Evolutionary conservation across 106 monocot genomes (phyloP).

Genomic region (Ottelia alismoides): DNA sequence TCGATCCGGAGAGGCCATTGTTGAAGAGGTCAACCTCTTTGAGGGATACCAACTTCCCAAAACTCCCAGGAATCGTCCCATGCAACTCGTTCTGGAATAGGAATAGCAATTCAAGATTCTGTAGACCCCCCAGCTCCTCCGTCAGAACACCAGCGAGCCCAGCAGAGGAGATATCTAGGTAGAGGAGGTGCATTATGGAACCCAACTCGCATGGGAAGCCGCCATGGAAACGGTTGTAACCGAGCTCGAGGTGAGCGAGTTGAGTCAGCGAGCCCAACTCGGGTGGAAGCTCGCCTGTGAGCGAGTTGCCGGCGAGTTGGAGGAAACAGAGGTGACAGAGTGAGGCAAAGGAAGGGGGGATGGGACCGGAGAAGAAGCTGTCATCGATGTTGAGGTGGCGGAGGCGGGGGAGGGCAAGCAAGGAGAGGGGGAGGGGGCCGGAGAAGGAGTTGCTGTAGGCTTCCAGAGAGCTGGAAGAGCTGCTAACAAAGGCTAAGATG

Average conservation of each 20-base stretch:
- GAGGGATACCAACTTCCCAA: slow-evolving; percentile 5
- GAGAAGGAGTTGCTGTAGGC: slow-evolving; percentile 9
- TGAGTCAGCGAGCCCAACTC: slow-evolving; percentile 28
- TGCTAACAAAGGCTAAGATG: too few relatives aligned
- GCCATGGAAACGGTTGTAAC: slow-evolving; percentile 15
- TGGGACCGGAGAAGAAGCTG: slow-evolving; percentile 37
- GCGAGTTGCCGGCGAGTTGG: slow-evolving; percentile 26
- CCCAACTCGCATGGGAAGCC: slow-evolving; percentile 27
- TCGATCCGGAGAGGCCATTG: slow-evolving; percentile 17
- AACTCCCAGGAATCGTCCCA: slow-evolving; percentile 17
- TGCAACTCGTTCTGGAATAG: slow-evolving; percentile 15
- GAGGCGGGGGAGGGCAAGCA: slow-evolving; percentile 22
- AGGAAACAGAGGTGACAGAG: slow-evolving; percentile 25
- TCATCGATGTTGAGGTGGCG: slow-evolving; percentile 12
- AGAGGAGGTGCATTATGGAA: slow-evolving; percentile 16
- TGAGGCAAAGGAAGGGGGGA: slow-evolving; percentile 23
- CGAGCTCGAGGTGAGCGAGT: slow-evolving; percentile 29
- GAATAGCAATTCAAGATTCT: slow-evolving; percentile 30
- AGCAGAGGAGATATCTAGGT: slow-evolving; percentile 26
- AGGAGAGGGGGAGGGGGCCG: slow-evolving; percentile 25
- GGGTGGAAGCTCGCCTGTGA: slow-evolving; percentile 21
- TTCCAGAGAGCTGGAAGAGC: too few relatives aligned
- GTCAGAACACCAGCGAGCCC: slow-evolving; percentile 33
- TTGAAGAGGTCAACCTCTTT: slow-evolving; percentile 12
- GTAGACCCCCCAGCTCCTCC: slow-evolving; percentile 25